These are phyloP conservation scores for Russula abietina DNA, from an alignment of 768 basidiomycete genomes.

Conservation along the genomic window DNA sequence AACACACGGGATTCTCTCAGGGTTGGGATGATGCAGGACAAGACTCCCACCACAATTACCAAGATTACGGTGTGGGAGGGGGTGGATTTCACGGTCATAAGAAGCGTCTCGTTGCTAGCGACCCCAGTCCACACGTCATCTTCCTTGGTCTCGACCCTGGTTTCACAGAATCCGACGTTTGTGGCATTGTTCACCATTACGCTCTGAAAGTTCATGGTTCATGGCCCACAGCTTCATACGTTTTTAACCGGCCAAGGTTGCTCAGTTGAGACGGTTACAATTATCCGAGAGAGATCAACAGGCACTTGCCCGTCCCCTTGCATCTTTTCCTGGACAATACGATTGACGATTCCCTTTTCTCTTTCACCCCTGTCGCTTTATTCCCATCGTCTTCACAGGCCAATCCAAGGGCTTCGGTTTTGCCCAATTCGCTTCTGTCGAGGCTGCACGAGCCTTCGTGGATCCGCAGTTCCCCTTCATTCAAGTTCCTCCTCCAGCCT, in stretches of 20 bases:
- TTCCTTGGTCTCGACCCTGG: conserved; percentile 91
- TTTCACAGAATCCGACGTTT: conserved; percentile 89
- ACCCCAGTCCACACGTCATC: conserved; percentile 89
- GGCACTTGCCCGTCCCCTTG: conserved; percentile 86
- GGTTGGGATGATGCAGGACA: conserved; percentile 44
- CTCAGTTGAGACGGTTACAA: conserved; percentile 81
- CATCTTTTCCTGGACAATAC: conserved; percentile 46
- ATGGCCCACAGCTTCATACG: conserved; percentile 60
- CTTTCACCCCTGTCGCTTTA: conserved; percentile 16
- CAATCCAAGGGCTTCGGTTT: conserved; percentile 95
- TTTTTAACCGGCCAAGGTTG: conserved; percentile 68
- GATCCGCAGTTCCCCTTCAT: conserved; percentile 87
- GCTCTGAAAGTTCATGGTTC: conserved; percentile 27
- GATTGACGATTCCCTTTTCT: conserved; percentile 59
- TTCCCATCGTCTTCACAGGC: conserved; percentile 43
- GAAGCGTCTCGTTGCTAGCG: conserved; percentile 77
- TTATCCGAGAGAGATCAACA: conserved; percentile 94
- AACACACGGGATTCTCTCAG: conserved; percentile 29
- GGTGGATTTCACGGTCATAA: conserved; percentile 37
- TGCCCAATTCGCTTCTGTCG: conserved; percentile 82
- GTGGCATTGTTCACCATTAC: conserved; percentile 37
- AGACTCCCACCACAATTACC: conserved; percentile 33
- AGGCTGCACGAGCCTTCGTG: conserved; percentile 87
- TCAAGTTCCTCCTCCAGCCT: conserved; percentile 85
- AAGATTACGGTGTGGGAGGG: conserved; percentile 26